Evolutionary conservation across 2,329 filamentous ascomycete species (phyloP).

Genomic region (Hymenoscyphus linearis): DNA sequence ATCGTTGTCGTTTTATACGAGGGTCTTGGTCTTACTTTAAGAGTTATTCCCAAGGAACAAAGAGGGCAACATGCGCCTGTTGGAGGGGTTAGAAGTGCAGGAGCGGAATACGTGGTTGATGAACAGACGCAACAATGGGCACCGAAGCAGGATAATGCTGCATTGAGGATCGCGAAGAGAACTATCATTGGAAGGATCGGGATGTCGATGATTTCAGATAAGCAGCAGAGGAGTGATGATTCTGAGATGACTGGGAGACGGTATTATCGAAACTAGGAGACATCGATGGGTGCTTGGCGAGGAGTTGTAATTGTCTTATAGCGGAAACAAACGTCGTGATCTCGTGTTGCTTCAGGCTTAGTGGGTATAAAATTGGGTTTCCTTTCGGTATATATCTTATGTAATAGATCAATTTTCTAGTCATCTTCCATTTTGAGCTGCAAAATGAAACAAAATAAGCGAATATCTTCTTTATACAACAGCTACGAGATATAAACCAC

Average conservation of each 20-base stretch:
- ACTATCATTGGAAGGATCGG: slow-evolving; percentile 28
- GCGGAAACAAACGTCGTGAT: too few species aligned
- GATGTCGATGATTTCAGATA: slow-evolving; percentile 9
- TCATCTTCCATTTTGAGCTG: too few species aligned
- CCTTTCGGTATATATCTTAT: too few species aligned
- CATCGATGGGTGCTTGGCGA: too few species aligned
- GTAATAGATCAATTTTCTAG: too few species aligned
- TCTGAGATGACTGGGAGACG: slow-evolving; percentile 2
- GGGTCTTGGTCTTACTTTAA: slow-evolving; percentile 37
- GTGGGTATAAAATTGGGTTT: too few species aligned
- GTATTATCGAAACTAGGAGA: not conserved
- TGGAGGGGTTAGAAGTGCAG: slow-evolving; percentile 8
- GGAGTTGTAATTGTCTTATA: too few species aligned
- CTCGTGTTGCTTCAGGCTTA: too few species aligned
- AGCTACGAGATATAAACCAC: too few species aligned
- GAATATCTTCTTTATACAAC: too few species aligned
- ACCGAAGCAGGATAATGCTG: slow-evolving; percentile 5
- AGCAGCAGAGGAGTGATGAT: slow-evolving; percentile 1
- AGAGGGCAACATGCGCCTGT: slow-evolving; percentile 2
- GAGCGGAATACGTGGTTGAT: not conserved
- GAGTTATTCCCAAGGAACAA: slow-evolving; percentile 18
- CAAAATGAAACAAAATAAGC: too few species aligned
- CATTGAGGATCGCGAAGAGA: slow-evolving; percentile 22
- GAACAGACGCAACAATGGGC: not conserved
- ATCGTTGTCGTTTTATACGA: slow-evolving; percentile 40